Base-by-base conservation (phyloP, 306 rosid species). In the Comarum palustre region DNA sequence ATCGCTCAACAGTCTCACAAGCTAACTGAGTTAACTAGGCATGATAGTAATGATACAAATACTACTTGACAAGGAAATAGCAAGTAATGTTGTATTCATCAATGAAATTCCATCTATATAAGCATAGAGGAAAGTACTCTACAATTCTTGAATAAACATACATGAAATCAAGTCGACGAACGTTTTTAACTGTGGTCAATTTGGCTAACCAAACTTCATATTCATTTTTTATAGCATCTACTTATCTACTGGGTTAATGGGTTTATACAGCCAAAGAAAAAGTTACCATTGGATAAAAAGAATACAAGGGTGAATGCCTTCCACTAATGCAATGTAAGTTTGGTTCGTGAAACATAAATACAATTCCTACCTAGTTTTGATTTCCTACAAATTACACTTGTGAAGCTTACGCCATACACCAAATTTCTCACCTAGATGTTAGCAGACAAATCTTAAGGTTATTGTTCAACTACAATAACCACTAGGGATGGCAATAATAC, bases 1-100 rank as follows among this genome's bases (percentile, higher is more conserved):
- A 85, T 87, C 4, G 73, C 65, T 64, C 80, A 73, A 14, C 90
- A 88, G 19, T 84, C 92, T n/a, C 46, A n/a, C 12, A 71, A 55
- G 66, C 54, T 71, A 15, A 17, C 8, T 5, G 16, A 46, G 24
- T 71, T 71, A 25, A 57, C 38, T 54, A 52, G 51, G 41, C 31
- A 22, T 34, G 17, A 27, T 29, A 19, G 29, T 38, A 38, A 51
- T 51, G 47, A n/a, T 14, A 31, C 73, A 29, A 19, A 39, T 0
- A 24, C 20, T 0, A 42, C 69, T 19, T n/a, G 29, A 38, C 29
- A 20, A 3, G 12, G 16, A 61, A 16, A 1, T 58, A 27, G 64
- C 27, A 0, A 14, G 32, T 59, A 25, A 2, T 12, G 39, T 39
- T 15, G 8, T 39, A 24, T 29, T 7, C 51, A 43, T 43, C 24